Evolutionary conservation across 495 filamentous ascomycete genomes (phyloP).

Genomic region (Hypomontagnella monticulosa): DNA sequence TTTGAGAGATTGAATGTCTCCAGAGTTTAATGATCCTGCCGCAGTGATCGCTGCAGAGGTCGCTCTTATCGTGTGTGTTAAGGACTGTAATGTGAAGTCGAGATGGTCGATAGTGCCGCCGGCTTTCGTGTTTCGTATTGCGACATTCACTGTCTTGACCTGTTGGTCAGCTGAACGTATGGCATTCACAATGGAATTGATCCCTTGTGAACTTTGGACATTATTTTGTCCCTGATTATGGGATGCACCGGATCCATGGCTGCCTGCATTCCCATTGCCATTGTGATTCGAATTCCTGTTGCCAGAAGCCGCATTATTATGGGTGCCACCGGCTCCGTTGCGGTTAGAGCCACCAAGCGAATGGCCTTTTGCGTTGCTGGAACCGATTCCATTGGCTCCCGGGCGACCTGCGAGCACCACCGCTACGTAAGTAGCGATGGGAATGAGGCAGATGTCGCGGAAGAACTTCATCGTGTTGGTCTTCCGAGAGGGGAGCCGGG

Average conservation of each 20-base stretch:
- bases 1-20: slow-evolving; percentile 25
- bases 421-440: slow-evolving; percentile 13
- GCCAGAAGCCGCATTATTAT: not conserved
- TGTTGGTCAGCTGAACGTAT: slow-evolving; percentile 30
- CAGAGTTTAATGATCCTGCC: slow-evolving; percentile 6
- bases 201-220: slow-evolving; percentile 9
- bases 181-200: slow-evolving; percentile 27
- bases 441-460: slow-evolving; percentile 18
- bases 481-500: slow-evolving; percentile 19
- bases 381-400: slow-evolving; percentile 17
- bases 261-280: slow-evolving; percentile 2
- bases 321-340: slow-evolving; percentile 2
- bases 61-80: slow-evolving; percentile 22
- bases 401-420: slow-evolving; percentile 10
- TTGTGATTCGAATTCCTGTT: slow-evolving; percentile 3
- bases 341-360: slow-evolving; percentile 10
- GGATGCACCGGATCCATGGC: slow-evolving; percentile 1
- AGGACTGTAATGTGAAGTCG: slow-evolving; percentile 24
- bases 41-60: slow-evolving; percentile 13
- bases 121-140: slow-evolving; percentile 17
- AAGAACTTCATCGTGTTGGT: slow-evolving; percentile 30
- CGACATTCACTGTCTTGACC: slow-evolving; percentile 22
- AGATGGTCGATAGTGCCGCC: slow-evolving; percentile 31
- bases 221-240: slow-evolving; percentile 14
- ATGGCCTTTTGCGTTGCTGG: not conserved